These are phyloP conservation scores for Fagus crenata DNA, from an alignment of 306 rosid genomes.

Conservation along the genomic window DNA sequence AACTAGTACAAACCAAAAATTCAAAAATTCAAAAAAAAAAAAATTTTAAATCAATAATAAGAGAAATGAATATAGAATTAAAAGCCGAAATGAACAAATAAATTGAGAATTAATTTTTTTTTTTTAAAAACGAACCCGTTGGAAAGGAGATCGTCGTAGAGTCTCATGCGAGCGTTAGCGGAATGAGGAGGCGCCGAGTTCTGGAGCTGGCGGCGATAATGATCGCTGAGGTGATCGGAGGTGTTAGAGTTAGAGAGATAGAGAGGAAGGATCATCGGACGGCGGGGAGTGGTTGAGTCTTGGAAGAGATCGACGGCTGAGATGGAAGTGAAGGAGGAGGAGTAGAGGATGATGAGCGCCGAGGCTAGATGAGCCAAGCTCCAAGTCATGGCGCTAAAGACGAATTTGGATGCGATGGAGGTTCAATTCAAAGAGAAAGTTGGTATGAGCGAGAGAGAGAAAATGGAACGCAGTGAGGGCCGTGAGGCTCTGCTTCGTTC, in stretches of 20 bases:
- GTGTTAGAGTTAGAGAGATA: constrained; percentile 53
- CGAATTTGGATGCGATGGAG: too few relatives aligned
- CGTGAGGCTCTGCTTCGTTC: too few relatives aligned
- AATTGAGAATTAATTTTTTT: too few relatives aligned
- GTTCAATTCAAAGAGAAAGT: too few relatives aligned
- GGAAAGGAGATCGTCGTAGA: constrained; percentile 84
- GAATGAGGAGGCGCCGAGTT: constrained; percentile 44
- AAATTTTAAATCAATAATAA: background rate
- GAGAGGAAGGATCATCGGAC: constrained; percentile 75
- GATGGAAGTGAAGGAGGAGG: background rate
- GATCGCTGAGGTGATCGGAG: constrained; percentile 18
- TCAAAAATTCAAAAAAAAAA: background rate
- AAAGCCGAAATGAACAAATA: background rate
- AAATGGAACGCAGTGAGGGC: too few relatives aligned
- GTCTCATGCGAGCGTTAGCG: constrained; percentile 81
- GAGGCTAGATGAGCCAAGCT: background rate
- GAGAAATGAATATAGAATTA: background rate
- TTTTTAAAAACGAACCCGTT: constrained; percentile 51
- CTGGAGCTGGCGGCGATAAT: constrained; percentile 64
- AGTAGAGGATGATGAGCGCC: background rate
- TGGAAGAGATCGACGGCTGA: background rate
- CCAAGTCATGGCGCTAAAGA: background rate
- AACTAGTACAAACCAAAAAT: constrained; percentile 40
- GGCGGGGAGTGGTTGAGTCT: constrained; percentile 28
- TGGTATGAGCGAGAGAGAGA: too few relatives aligned